These are phyloP conservation scores for Cryphonectria carpinicola DNA, from an alignment of 2,329 filamentous ascomycete genomes.

Conservation along the genomic window DNA sequence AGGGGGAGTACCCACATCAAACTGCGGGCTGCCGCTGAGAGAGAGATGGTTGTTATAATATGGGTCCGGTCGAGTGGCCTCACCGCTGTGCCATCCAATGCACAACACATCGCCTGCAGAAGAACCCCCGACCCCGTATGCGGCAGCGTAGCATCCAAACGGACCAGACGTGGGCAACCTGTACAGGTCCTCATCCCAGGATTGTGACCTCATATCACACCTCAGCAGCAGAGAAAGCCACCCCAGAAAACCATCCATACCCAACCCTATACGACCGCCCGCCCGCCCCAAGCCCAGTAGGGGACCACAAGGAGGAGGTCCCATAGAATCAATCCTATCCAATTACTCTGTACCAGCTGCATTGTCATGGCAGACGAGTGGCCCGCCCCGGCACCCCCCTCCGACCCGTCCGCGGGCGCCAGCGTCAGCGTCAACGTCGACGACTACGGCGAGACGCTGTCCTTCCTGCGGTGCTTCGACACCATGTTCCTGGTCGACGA, in stretches of 20 bases:
- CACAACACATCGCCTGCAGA: constrained; percentile 12
- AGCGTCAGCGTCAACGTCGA: constrained; percentile 24
- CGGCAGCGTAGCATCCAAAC: neutral
- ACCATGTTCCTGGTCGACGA: constrained; percentile 30
- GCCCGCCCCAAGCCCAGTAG: too few species aligned
- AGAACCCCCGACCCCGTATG: neutral
- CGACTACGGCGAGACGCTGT: constrained; percentile 28
- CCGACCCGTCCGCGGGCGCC: constrained; percentile 17
- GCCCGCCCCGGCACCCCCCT: constrained; percentile 17
- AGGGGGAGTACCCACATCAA: neutral
- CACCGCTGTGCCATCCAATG: constrained; percentile 11
- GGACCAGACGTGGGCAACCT: neutral
- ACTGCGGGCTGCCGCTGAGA: constrained; percentile 11
- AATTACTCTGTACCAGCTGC: too few species aligned
- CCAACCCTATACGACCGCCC: neutral
- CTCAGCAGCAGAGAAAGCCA: neutral
- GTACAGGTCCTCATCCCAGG: neutral
- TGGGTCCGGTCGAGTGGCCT: constrained; percentile 7
- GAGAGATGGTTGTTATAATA: constrained; percentile 8
- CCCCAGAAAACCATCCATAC: neutral
- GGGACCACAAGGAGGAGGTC: neutral
- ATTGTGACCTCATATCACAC: neutral
- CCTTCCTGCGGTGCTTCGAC: constrained; percentile 30
- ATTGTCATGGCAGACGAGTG: constrained; percentile 18
- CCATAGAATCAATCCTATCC: neutral